These are phyloP conservation scores for Plantago ovata DNA, from an alignment of 257 asterid genomes.

Conservation along the genomic window DNA sequence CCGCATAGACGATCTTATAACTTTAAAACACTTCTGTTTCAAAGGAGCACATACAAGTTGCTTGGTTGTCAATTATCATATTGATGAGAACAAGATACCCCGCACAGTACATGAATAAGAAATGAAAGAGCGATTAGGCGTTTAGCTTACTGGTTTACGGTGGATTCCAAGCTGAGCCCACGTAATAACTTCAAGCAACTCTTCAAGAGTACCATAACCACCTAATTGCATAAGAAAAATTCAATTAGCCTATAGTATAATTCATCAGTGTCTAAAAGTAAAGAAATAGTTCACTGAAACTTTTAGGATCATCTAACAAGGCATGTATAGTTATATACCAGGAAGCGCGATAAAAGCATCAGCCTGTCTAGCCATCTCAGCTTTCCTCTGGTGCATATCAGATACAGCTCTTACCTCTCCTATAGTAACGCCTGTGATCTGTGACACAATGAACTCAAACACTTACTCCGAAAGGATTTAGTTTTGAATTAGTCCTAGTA, in stretches of 20 bases:
- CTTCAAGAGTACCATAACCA: constrained; percentile 97
- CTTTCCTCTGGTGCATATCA: constrained; percentile 91
- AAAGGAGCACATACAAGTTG: no score
- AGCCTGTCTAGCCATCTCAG: constrained; percentile 95
- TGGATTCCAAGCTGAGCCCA: constrained; percentile 99
- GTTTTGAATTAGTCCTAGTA: no score
- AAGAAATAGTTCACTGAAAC: neutral
- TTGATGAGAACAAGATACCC: no score
- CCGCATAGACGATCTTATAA: no score
- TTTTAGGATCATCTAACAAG: neutral
- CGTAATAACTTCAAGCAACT: constrained; percentile 91
- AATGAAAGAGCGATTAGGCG: neutral
- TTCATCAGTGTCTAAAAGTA: neutral
- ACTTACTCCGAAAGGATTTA: no score
- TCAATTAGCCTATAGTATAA: neutral
- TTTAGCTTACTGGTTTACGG: constrained; percentile 66
- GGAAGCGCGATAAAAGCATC: constrained; percentile 98
- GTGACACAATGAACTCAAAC: constrained; percentile 3
- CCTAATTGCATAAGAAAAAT: constrained; percentile 31
- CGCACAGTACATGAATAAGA: neutral
- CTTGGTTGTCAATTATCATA: no score
- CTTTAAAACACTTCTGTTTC: no score
- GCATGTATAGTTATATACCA: constrained; percentile 34
- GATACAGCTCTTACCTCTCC: constrained; percentile 90
- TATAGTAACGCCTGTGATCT: constrained; percentile 74